These are phyloP conservation scores for Gigaspora rosea DNA, from an alignment of 192 early-diverging fungal species.

Conservation along the genomic window DNA sequence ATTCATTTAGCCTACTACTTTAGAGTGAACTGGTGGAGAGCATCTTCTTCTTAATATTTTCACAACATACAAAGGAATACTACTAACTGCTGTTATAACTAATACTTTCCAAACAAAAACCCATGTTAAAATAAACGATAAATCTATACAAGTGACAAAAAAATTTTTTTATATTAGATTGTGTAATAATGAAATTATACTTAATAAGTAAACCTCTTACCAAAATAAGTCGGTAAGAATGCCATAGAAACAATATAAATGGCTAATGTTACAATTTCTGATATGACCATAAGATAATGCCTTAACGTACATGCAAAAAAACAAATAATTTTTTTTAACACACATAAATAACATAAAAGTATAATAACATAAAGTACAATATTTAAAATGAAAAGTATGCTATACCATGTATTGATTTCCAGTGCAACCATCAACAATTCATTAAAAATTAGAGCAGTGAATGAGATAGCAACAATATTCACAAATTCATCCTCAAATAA, in stretches of 20 bases:
- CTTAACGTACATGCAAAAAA: conserved; percentile 31
- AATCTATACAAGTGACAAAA: conserved; percentile 51
- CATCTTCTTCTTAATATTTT: conserved; percentile 76
- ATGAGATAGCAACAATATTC: conserved; percentile 92
- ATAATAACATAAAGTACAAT: neutral
- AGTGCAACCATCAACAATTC: conserved; percentile 95
- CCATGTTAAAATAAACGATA: conserved; percentile 81
- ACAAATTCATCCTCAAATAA: conserved; percentile 96
- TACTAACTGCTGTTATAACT: conserved; percentile 85
- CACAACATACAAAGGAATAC: conserved; percentile 84
- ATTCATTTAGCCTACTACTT: conserved; percentile 49
- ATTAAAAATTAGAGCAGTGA: conserved; percentile 92
- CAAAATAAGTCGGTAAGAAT: conserved; percentile 89
- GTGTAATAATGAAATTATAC: neutral
- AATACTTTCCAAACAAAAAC: conserved; percentile 90
- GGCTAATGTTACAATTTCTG: conserved; percentile 76
- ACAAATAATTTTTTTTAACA: neutral
- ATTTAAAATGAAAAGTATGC: neutral
- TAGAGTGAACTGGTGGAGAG: conserved; percentile 89
- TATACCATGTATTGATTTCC: conserved; percentile 89
- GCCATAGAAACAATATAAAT: conserved; percentile 90
- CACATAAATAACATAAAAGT: neutral
- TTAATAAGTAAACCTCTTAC: conserved; percentile 43
- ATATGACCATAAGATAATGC: conserved; percentile 87
- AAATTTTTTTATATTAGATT: conserved; percentile 10